Base-by-base conservation (phyloP, 495 filamentous ascomycete genomes). In the Sordaria brevicollis region DNA sequence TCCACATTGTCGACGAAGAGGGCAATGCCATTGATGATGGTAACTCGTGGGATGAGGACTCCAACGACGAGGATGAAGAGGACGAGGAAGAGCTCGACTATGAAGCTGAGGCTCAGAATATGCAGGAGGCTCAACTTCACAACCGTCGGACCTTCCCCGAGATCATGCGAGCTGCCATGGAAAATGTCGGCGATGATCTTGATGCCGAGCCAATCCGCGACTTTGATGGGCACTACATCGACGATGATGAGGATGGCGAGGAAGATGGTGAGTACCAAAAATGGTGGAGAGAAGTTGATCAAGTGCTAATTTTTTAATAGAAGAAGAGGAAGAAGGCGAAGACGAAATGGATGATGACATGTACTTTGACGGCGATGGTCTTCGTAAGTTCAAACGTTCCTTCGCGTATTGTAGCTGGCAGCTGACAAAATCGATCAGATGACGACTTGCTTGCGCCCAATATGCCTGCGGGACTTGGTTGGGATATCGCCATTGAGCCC, bases 271-370 rank as follows among this genome's bases (percentile, higher is more conserved):
- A 76, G 77, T 62, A 13, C 3, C 33, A 41, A 43, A n/a, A 34
- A 39, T 37, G 13, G 68, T 4, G 34, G 35, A 65, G 66, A 74
- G 76, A 41, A 76, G 25, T 33, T 68, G 25, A 17, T 5, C 49
- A 2, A 33, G 49, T 35, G 68, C 77, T 78, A 67, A 78, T 69
- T 34, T 69, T 34, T 72, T 77, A 82, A 19, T 76, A 76, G 6
- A 69, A 79, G 83, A 84, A 66, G 89, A 91, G 9, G 89, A 91
- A 54, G 89, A 89, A 3, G 90, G 91, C 19, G 91, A 92, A 66
- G 91, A 92, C 35, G 92, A 94, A 65, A 81, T 85, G 67, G 88
- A 90, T 34, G 87, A 89, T 4, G 88, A 90, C 67, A 81, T 84
- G 68, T 82, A 88, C 72, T 90, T 88, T 73, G 86, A 89, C 69